phyloP scores from a whole-genome alignment of 192 early-diverging fungal species.

The Neocallimastix lanati region DNA sequence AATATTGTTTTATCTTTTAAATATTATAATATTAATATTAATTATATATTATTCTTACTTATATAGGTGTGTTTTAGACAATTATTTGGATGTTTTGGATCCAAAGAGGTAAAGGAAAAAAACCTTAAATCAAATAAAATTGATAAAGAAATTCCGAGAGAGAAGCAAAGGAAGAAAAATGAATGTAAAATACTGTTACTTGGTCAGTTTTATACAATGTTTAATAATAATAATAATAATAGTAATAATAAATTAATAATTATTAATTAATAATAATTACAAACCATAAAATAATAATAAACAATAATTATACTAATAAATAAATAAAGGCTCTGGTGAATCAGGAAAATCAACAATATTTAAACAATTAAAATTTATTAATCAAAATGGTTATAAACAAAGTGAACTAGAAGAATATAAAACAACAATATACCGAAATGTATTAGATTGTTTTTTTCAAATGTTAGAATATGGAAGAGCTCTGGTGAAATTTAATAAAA shows the following conservation, averaged over 20 bases:
- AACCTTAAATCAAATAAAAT: slow-evolving; percentile 7
- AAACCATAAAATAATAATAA: neutral
- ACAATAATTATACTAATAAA: neutral
- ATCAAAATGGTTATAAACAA: slow-evolving; percentile 70
- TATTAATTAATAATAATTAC: neutral
- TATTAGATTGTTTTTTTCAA: slow-evolving; percentile 48
- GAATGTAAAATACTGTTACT: slow-evolving; percentile 55
- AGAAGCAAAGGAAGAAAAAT: slow-evolving; percentile 24
- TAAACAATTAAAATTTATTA: slow-evolving; percentile 95
- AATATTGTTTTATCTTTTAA: too few species aligned
- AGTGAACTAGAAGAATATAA: slow-evolving; percentile 61
- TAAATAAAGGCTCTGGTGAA: slow-evolving; percentile 30
- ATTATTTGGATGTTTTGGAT: neutral
- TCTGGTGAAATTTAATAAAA: neutral
- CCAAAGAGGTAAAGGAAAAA: neutral
- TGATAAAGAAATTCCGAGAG: slow-evolving; percentile 42
- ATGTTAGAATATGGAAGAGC: neutral
- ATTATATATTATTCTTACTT: too few species aligned
- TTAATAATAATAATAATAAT: too few species aligned
- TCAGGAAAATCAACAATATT: slow-evolving; percentile 91
- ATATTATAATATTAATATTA: too few species aligned
- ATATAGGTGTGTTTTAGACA: neutral
- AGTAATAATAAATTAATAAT: too few species aligned
- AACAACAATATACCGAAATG: slow-evolving; percentile 67
- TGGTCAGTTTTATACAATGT: slow-evolving; percentile 12